These are phyloP conservation scores for Cornus controversa DNA, from an alignment of 148 eudicot genomes.

Conservation along the genomic window DNA sequence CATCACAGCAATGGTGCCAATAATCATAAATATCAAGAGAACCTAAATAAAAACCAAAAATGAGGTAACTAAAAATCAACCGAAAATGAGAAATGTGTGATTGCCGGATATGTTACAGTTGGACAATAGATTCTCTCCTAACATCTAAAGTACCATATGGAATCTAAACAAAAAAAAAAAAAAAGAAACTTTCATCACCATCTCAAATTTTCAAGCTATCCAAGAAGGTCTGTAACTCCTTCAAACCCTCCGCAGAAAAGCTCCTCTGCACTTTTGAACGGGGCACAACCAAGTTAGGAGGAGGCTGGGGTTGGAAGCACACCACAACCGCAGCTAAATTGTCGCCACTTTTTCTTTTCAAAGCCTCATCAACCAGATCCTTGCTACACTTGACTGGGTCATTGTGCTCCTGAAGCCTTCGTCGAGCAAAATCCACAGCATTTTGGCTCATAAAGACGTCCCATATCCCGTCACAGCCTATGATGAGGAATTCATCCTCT, in stretches of 20 bases:
- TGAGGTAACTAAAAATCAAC: too few species aligned
- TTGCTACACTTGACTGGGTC: conserved; percentile 72
- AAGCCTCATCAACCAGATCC: conserved; percentile 78
- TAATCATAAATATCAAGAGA: too few species aligned
- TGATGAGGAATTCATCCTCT: conserved; percentile 89
- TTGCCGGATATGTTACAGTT: conserved; percentile 57
- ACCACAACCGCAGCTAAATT: conserved; percentile 77
- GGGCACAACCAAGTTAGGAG: conserved; percentile 68
- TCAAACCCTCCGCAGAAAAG: conserved; percentile 83
- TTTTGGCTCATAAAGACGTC: conserved; percentile 93
- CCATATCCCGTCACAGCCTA: conserved; percentile 93
- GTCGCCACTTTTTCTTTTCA: conserved; percentile 85
- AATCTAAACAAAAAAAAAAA: not conserved
- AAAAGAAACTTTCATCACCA: conserved; percentile 20
- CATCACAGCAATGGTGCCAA: too few species aligned
- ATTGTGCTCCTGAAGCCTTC: conserved; percentile 82
- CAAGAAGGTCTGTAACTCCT: conserved; percentile 80
- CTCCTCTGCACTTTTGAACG: conserved; percentile 73
- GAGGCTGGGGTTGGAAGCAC: conserved; percentile 69
- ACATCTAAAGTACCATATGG: conserved; percentile 8
- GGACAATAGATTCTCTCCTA: conserved; percentile 35
- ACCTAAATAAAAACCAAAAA: too few species aligned
- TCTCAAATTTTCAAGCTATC: conserved; percentile 59
- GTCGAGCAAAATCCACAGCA: conserved; percentile 89
- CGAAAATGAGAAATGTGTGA: conserved; percentile 6